A percentile compares a stretch with the other conserved stretches of the same genome.
phyloP scores from a whole-genome alignment of 176 grass and related monocot genomes.

The Calamus simplicifolius region DNA sequence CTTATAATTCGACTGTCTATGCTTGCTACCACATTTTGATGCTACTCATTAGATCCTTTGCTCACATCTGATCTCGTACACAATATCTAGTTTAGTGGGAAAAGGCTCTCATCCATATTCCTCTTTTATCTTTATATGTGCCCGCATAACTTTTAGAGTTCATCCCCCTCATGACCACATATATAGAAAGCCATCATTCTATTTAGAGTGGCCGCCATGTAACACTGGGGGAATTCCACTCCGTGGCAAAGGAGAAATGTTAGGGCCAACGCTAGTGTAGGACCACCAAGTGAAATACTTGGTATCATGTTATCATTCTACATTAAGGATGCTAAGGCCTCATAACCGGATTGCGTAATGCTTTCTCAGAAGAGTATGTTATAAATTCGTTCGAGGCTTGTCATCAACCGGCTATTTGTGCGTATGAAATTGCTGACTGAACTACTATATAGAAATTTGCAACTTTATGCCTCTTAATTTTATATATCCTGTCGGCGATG shows the following conservation, averaged over 20 bases:
- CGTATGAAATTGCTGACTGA: too few relatives aligned
- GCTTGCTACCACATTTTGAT: not conserved
- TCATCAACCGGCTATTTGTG: too few relatives aligned
- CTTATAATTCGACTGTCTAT: too few relatives aligned
- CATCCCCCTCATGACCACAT: not conserved
- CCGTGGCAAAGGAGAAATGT: not conserved
- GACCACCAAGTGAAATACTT: not conserved
- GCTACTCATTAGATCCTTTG: not conserved
- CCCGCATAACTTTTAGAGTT: not conserved
- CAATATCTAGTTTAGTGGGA: not conserved
- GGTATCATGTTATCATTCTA: too few relatives aligned
- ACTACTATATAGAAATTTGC: too few relatives aligned
- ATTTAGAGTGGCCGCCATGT: constrained; percentile 2
- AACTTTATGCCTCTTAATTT: too few relatives aligned
- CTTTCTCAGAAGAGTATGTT: too few relatives aligned
- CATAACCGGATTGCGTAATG: too few relatives aligned
- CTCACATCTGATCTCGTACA: not conserved
- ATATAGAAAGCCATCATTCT: constrained; percentile 5
- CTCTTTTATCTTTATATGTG: not conserved
- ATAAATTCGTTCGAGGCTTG: too few relatives aligned
- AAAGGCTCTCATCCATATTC: not conserved
- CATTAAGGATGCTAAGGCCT: too few relatives aligned
- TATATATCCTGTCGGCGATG: too few relatives aligned
- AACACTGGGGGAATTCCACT: not conserved
- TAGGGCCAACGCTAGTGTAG: not conserved